These are phyloP conservation scores for Serendipita sp. DNA, from an alignment of 768 basidiomycete species.

Conservation along the genomic window DNA sequence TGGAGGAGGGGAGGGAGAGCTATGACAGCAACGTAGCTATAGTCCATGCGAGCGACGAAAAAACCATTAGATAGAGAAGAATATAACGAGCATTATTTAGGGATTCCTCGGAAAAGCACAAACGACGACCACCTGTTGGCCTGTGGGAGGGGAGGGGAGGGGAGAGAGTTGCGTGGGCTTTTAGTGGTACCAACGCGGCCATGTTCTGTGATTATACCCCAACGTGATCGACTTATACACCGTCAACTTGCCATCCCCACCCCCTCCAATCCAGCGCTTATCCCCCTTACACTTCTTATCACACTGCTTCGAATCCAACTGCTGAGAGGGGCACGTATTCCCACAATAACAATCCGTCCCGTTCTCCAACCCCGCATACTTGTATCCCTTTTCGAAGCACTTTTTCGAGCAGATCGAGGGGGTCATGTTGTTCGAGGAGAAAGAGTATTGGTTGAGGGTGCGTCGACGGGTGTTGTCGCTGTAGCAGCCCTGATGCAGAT, in stretches of 20 bases:
- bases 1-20: too few species aligned
- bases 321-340: background rate
- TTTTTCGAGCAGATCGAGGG: background rate
- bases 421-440: background rate
- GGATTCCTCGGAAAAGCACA: too few species aligned
- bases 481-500: background rate
- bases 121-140: too few species aligned
- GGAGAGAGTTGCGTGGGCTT: too few species aligned
- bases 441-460: background rate
- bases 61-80: too few species aligned
- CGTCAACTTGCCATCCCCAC: background rate
- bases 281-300: background rate
- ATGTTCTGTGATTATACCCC: background rate
- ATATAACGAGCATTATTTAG: too few species aligned
- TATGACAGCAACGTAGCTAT: too few species aligned
- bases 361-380: constrained; percentile 6
- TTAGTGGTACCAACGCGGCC: background rate
- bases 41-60: too few species aligned
- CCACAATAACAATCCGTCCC: constrained; percentile 8
- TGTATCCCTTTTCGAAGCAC: constrained; percentile 6
- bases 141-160: too few species aligned
- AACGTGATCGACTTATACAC: background rate
- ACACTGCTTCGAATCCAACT: background rate
- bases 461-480: background rate
- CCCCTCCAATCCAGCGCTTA: background rate